Conservation (phyloP, 768 basidiomycete genomes). For the Leucosporidium yakuticum region DNA sequence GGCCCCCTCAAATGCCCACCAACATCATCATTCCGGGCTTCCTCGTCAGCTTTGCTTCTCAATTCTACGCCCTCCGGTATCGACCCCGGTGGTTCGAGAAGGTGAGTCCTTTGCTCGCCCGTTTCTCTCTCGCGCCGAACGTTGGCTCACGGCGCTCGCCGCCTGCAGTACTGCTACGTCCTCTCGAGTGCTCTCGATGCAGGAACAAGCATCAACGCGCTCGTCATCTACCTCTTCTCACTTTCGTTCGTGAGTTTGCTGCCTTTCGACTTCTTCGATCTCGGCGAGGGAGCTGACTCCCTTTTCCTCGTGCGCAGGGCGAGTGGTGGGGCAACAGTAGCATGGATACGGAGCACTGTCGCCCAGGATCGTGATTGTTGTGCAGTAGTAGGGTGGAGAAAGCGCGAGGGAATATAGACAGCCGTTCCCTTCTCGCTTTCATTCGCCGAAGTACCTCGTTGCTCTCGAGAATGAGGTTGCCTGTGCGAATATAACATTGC, state of each 20-base stretch:
- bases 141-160: not conserved
- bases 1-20: constrained; percentile 37
- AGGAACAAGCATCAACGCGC: constrained; percentile 37
- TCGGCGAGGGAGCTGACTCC: not conserved
- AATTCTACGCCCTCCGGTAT: constrained; percentile 35
- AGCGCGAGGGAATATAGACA: no score
- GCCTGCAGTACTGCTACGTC: constrained; percentile 26
- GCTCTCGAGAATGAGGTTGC: no score
- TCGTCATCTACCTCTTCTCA: constrained; percentile 30
- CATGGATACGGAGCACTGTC: constrained; percentile 30
- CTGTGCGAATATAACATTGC: no score
- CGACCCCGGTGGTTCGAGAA: constrained; percentile 36
- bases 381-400: not conserved
- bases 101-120: not conserved
- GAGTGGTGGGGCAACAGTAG: constrained; percentile 30
- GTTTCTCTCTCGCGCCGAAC: not conserved
- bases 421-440: no score
- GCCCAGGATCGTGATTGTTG: constrained; percentile 14
- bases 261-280: not conserved
- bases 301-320: not conserved
- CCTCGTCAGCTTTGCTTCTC: constrained; percentile 30
- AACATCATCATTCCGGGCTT: constrained; percentile 38
- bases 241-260: not conserved
- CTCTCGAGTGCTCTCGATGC: constrained; percentile 37
- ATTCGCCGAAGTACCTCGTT: no score